Evolutionary conservation across 2,329 filamentous ascomycete species (phyloP).

Genomic region (Pseudogymnoascus sp.): DNA sequence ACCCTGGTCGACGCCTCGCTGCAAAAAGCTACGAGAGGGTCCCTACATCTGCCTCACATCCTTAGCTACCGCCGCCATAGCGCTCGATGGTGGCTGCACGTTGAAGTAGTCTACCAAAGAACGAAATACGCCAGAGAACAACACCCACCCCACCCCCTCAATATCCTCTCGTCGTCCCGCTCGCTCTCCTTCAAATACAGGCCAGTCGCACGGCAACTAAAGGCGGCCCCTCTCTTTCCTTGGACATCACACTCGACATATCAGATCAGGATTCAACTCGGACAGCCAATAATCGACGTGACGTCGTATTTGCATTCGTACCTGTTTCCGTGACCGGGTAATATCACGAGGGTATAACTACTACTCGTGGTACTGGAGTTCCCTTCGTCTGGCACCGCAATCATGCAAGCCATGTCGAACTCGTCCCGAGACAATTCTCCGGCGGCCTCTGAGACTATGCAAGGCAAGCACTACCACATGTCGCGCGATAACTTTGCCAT

Average conservation of each 20-base stretch:
- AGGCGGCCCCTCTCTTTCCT: slow-evolving; percentile 2
- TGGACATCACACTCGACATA: background rate
- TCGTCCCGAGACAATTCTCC: slow-evolving; percentile 26
- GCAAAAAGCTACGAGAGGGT: background rate
- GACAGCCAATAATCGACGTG: slow-evolving; percentile 3
- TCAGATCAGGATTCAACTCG: background rate
- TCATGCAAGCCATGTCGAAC: slow-evolving; percentile 25
- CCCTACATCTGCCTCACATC: background rate
- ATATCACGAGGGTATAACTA: background rate
- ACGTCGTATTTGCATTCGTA: background rate
- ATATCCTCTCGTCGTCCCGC: background rate
- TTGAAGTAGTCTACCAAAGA: slow-evolving; percentile 5
- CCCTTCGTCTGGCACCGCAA: background rate
- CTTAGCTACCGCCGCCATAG: background rate
- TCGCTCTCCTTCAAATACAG: slow-evolving; percentile 6
- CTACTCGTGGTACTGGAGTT: background rate
- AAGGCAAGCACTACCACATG: slow-evolving; percentile 24
- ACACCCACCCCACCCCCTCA: slow-evolving; percentile 3
- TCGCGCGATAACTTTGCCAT: slow-evolving; percentile 25
- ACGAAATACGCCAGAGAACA: background rate
- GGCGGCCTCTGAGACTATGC: slow-evolving; percentile 20
- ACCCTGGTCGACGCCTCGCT: background rate
- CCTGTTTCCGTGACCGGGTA: background rate
- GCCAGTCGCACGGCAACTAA: slow-evolving; percentile 6
- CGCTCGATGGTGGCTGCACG: slow-evolving; percentile 1